Percentiles rank a stretch among this genome's conserved stretches.
phyloP scores from a whole-genome alignment of 192 early-diverging fungal genomes.

The Coemansia sp. region DNA sequence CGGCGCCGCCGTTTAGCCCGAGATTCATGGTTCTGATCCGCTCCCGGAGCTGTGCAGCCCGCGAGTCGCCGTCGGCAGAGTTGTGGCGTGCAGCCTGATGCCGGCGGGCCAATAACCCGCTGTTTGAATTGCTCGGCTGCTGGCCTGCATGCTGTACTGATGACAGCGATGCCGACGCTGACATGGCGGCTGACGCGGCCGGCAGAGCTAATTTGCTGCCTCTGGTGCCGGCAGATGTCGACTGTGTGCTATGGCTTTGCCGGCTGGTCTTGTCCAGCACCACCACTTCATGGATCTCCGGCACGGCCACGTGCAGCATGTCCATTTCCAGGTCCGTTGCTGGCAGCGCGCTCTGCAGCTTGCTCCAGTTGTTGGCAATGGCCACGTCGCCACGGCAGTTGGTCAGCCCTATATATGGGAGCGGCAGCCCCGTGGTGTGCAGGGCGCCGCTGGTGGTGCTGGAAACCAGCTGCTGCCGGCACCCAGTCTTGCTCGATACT shows the following conservation, averaged over 20 bases:
- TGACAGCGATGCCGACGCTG: conserved; percentile 6
- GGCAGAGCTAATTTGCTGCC: neutral
- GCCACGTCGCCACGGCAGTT: conserved; percentile 39
- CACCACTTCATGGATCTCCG: conserved; percentile 34
- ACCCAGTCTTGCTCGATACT: conserved; percentile 9
- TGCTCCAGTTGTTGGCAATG: conserved; percentile 41
- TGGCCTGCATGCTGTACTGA: conserved; percentile 5
- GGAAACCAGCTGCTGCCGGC: conserved; percentile 23
- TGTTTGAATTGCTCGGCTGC: neutral
- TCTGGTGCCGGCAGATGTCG: neutral
- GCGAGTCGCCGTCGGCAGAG: conserved; percentile 3
- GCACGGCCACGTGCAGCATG: conserved; percentile 18
- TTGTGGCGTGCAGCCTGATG: conserved; percentile 4
- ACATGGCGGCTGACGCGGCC: conserved; percentile 6
- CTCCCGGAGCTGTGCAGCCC: conserved; percentile 10
- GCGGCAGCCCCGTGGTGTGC: conserved; percentile 10
- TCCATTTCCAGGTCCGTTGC: conserved; percentile 18
- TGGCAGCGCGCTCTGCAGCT: conserved; percentile 18
- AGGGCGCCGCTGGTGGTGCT: conserved; percentile 10
- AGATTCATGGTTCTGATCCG: conserved; percentile 11
- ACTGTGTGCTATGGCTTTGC: conserved; percentile 10
- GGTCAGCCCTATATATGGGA: conserved; percentile 12
- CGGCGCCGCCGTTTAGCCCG: conserved; percentile 1
- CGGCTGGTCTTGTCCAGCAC: conserved; percentile 8
- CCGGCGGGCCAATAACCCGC: conserved; percentile 9